Conservation (phyloP, 352 stramenopile species). For the Pythium volutum region DNA sequence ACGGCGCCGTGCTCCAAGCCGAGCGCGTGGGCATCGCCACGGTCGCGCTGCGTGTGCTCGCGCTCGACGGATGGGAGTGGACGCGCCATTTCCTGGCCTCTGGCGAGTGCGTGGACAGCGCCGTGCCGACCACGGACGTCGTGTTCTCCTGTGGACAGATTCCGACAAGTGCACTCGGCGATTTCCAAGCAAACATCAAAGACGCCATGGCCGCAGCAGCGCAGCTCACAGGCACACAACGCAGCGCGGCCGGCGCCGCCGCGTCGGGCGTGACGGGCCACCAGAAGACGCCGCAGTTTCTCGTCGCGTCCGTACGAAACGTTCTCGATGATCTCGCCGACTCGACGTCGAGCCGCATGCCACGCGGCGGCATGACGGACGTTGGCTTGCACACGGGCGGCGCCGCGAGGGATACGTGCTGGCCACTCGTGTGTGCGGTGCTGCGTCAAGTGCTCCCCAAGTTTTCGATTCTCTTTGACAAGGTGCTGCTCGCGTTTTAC, state of each 20-base stretch:
- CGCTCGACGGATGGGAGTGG: conserved; percentile 39
- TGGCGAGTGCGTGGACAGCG: conserved; percentile 36
- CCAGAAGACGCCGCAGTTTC: conserved; percentile 56
- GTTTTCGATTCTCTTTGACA: conserved; percentile 30
- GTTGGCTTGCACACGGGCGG: conserved; percentile 50
- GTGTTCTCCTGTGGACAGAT: conserved; percentile 31
- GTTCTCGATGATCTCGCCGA: conserved; percentile 7
- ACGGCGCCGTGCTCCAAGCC: conserved; percentile 41
- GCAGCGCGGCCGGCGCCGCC: conserved; percentile 25
- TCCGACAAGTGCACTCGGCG: conserved; percentile 7
- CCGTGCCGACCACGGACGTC: conserved; percentile 25
- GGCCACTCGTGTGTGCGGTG: conserved; percentile 40
- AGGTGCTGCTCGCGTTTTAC: conserved; percentile 35
- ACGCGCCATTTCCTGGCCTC: conserved; percentile 32
- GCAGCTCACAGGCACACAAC: conserved; percentile 19
- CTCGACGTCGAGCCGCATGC: neutral
- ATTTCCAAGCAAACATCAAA: conserved; percentile 12
- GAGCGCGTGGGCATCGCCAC: conserved; percentile 21
- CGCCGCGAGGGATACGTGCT: conserved; percentile 42
- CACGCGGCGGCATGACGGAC: conserved; percentile 41
- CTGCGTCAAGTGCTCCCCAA: conserved; percentile 36
- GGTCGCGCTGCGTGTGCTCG: conserved; percentile 37
- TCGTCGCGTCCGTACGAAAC: conserved; percentile 30
- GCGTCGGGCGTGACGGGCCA: conserved; percentile 10
- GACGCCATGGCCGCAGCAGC: conserved; percentile 27